phyloP scores from a whole-genome alignment of 2,329 filamentous ascomycete genomes.

The Penicillium sp. region DNA sequence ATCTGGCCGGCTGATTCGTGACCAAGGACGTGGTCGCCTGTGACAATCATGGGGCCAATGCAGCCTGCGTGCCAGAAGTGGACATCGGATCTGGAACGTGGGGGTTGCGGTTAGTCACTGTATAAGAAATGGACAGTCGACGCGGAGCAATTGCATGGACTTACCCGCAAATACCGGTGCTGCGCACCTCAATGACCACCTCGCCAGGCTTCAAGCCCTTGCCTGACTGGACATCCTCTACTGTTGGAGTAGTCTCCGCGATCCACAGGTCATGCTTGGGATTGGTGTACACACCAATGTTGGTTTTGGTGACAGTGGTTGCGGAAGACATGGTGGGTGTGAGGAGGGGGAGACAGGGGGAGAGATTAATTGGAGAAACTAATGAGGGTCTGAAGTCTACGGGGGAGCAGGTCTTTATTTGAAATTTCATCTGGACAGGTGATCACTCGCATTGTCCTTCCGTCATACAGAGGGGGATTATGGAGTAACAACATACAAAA shows the following conservation, averaged over 20 bases:
- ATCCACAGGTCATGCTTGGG: conserved; percentile 90
- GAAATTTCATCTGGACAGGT: conserved; percentile 1
- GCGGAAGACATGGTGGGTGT: conserved; percentile 29
- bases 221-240: conserved; percentile 71
- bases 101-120: background rate
- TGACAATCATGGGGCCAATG: conserved; percentile 95
- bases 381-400: background rate
- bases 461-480: background rate
- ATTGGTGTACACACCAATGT: conserved; percentile 96
- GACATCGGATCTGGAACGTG: conserved; percentile 70
- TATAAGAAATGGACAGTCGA: background rate
- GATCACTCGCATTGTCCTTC: background rate
- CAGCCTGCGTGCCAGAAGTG: conserved; percentile 97
- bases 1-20: conserved; percentile 83
- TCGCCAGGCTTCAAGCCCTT: conserved; percentile 73
- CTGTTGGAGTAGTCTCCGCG: conserved; percentile 70
- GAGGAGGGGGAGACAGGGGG: conserved; percentile 13
- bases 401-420: conserved; percentile 2
- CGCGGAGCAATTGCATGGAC: conserved; percentile 20
- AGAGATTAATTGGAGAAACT: conserved; percentile 1
- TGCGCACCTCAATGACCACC: conserved; percentile 85
- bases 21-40: conserved; percentile 84
- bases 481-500: conserved; percentile 1
- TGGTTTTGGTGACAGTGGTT: conserved; percentile 65
- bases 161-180: conserved; percentile 93